phyloP scores from a whole-genome alignment of 352 stramenopile species.

The Phytopythium delawarense region DNA sequence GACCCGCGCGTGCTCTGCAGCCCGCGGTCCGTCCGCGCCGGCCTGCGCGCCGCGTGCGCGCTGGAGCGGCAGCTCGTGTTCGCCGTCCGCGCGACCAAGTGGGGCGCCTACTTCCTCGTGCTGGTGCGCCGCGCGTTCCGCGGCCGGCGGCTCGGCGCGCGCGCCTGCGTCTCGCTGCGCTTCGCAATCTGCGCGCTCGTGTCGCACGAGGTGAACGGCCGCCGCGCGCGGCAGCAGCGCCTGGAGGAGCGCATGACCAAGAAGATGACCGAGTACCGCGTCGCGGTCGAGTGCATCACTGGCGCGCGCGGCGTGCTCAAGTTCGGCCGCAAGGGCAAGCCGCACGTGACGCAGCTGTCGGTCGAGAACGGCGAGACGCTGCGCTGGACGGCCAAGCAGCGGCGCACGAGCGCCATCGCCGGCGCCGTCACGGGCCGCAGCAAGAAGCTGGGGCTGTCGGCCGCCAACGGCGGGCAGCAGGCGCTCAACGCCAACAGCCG shows the following conservation, averaged over 20 bases:
- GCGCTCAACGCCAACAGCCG: conserved; percentile 14
- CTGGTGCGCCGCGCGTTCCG: conserved; percentile 33
- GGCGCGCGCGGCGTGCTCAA: conserved; percentile 64
- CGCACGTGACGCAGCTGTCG: conserved; percentile 63
- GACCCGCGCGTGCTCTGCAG: conserved; percentile 45
- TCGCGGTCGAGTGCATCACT: conserved; percentile 75
- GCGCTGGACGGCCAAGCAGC: conserved; percentile 75
- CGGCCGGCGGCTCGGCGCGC: conserved; percentile 21
- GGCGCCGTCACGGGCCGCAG: conserved; percentile 30
- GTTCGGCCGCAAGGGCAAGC: conserved; percentile 77
- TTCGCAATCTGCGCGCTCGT: conserved; percentile 62
- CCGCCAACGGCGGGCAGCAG: conserved; percentile 1
- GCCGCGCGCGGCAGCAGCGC: conserved; percentile 36
- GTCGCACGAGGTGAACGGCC: conserved; percentile 33
- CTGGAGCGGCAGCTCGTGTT: conserved; percentile 56
- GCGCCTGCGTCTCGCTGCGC: conserved; percentile 46
- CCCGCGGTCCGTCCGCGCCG: conserved; percentile 17
- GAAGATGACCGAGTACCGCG: conserved; percentile 84
- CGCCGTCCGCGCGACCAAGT: conserved; percentile 76
- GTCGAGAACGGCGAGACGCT: conserved; percentile 78
- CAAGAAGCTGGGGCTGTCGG: conserved; percentile 25
- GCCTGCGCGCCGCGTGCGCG: conserved; percentile 27
- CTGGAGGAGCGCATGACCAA: conserved; percentile 54
- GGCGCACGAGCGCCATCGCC: conserved; percentile 23
- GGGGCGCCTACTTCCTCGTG: conserved; percentile 71